phyloP scores from a whole-genome alignment of 2,329 filamentous ascomycete genomes.

The Colletotrichum graminicola region DNA sequence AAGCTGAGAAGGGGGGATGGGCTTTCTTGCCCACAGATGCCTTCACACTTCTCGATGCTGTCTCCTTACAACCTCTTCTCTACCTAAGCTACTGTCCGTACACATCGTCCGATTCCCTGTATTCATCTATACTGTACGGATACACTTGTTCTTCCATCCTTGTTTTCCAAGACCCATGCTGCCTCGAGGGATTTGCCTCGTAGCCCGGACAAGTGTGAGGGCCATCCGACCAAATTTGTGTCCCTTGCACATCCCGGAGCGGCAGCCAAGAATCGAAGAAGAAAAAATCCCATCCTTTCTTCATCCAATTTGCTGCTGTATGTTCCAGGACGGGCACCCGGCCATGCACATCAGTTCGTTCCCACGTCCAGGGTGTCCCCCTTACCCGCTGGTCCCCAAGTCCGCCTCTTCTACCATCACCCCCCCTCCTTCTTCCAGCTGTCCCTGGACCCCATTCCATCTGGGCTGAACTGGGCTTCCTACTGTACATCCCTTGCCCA shows the following conservation, averaged over 20 bases:
- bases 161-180: background rate
- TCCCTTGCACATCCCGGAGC: conserved; percentile 31
- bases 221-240: conserved; percentile 35
- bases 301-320: conserved; percentile 40
- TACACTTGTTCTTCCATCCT: background rate
- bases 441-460: conserved; percentile 25
- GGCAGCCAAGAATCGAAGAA: conserved; percentile 41
- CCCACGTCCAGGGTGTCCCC: conserved; percentile 32
- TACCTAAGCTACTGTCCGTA: too few species aligned
- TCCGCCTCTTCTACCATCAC: conserved; percentile 34
- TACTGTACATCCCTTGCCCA: conserved; percentile 6
- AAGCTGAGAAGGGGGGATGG: background rate
- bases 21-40: background rate
- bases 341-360: conserved; percentile 40
- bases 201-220: conserved; percentile 36
- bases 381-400: conserved; percentile 32
- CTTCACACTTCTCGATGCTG: background rate
- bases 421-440: conserved; percentile 18
- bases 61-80: background rate
- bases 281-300: conserved; percentile 41
- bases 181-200: conserved; percentile 17
- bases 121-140: background rate
- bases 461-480: conserved; percentile 15
- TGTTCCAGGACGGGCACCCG: conserved; percentile 39
- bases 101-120: background rate